Conservation (phyloP, 2,329 filamentous ascomycete genomes). For the Phyllosticta citrichinensis region DNA sequence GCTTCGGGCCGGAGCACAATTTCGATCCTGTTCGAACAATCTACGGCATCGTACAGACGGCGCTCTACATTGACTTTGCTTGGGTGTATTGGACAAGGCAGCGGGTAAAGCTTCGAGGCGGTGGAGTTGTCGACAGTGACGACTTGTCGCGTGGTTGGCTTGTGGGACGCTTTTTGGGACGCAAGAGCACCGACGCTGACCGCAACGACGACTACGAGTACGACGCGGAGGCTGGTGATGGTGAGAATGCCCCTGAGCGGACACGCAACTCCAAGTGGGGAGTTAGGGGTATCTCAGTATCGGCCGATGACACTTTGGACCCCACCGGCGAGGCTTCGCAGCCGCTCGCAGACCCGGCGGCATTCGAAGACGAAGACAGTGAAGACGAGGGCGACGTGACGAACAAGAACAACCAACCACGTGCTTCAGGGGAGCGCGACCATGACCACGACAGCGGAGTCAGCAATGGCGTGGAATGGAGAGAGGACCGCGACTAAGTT, state of each 20-base stretch:
- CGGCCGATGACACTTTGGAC: slow-evolving; percentile 44
- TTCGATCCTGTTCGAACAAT: slow-evolving; percentile 67
- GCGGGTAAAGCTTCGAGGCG: slow-evolving; percentile 82
- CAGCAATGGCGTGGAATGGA: slow-evolving; percentile 28
- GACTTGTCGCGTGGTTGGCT: slow-evolving; percentile 81
- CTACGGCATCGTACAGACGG: slow-evolving; percentile 82
- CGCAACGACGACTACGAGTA: slow-evolving; percentile 40
- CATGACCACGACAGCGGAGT: slow-evolving; percentile 17
- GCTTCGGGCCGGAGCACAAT: slow-evolving; percentile 47
- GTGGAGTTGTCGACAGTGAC: slow-evolving; percentile 81
- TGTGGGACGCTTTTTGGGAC: slow-evolving; percentile 65
- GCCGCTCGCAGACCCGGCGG: slow-evolving; percentile 35
- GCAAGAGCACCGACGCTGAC: slow-evolving; percentile 37
- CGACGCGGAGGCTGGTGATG: slow-evolving; percentile 50
- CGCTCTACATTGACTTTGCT: slow-evolving; percentile 85
- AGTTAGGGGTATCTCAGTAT: slow-evolving; percentile 47
- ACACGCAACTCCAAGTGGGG: slow-evolving; percentile 41
- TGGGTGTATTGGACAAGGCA: slow-evolving; percentile 96
- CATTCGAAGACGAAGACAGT: slow-evolving; percentile 36
- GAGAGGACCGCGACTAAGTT: slow-evolving; percentile 17
- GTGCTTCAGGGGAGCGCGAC: not conserved
- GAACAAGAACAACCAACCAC: not conserved
- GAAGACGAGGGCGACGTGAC: slow-evolving; percentile 29
- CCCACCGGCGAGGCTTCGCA: slow-evolving; percentile 21
- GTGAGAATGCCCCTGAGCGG: slow-evolving; percentile 20